phyloP scores from a whole-genome alignment of 75 land plant species.

The Picea glauca region DNA sequence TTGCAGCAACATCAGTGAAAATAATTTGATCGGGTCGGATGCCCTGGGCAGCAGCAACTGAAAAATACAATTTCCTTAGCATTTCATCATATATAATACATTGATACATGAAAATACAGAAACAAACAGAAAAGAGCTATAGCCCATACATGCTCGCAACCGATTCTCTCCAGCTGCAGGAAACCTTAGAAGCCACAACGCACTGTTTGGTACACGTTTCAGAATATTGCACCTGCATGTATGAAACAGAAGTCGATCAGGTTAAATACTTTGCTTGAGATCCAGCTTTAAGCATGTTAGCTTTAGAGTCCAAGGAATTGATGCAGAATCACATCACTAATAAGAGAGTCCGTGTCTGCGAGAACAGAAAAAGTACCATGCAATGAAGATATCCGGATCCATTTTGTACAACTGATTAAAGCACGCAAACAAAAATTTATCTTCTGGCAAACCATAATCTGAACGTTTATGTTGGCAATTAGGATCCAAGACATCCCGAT shows the following conservation, averaged over 20 bases:
- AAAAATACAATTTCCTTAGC: not conserved
- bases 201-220: constrained; percentile 94
- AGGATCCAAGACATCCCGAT: constrained; percentile 85
- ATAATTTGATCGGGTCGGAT: constrained; percentile 91
- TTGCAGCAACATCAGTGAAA: constrained; percentile 97
- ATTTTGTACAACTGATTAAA: constrained; percentile 99
- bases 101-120: not conserved
- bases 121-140: not conserved
- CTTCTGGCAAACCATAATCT: constrained; percentile 96
- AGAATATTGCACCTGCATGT: constrained; percentile 90
- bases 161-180: constrained; percentile 98
- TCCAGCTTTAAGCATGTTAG: not conserved
- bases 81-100: not conserved
- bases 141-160: constrained; percentile 85
- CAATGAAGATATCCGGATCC: constrained; percentile 93
- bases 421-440: constrained; percentile 95
- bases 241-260: not conserved
- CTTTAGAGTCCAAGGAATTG: not conserved
- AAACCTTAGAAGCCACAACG: constrained; percentile 92
- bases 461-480: constrained; percentile 73
- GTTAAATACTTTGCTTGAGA: not conserved
- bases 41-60: constrained; percentile 90
- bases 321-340: not conserved
- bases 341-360: not conserved
- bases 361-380: constrained; percentile 55